These are phyloP conservation scores for Ceratocystis lukuohia DNA, from an alignment of 2,329 filamentous ascomycete species.

Conservation along the genomic window DNA sequence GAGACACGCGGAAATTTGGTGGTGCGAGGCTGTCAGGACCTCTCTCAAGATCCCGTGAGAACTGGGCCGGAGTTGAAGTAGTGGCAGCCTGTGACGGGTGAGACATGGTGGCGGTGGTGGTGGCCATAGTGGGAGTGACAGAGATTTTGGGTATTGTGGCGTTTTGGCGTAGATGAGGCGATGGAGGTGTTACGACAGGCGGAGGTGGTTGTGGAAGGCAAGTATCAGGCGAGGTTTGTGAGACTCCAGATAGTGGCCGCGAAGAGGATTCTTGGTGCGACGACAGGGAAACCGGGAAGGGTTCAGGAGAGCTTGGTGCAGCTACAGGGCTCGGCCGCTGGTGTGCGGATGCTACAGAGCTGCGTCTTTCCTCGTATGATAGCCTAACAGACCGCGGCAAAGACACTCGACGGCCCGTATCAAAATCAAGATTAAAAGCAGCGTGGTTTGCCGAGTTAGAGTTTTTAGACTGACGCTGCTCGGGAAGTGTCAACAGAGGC, in stretches of 20 bases:
- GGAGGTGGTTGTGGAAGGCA: background rate
- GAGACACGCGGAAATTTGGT: slow-evolving; percentile 32
- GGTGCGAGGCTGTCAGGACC: slow-evolving; percentile 33
- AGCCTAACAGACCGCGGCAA: slow-evolving; percentile 41
- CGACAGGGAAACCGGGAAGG: background rate
- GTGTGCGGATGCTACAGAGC: background rate
- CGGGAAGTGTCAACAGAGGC: slow-evolving; percentile 38
- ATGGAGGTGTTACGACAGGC: slow-evolving; percentile 14
- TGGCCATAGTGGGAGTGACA: slow-evolving; percentile 26
- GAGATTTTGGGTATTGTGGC: slow-evolving; percentile 40
- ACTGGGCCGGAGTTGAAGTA: slow-evolving; percentile 25
- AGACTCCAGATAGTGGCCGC: background rate
- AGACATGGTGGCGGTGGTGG: slow-evolving; percentile 25
- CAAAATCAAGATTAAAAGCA: slow-evolving; percentile 39
- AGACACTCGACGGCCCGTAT: slow-evolving; percentile 36
- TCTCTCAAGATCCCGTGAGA: slow-evolving; percentile 41
- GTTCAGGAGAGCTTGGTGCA: background rate
- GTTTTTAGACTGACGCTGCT: slow-evolving; percentile 36
- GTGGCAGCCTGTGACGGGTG: slow-evolving; percentile 19
- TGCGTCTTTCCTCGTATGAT: slow-evolving; percentile 38
- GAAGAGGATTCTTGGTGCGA: background rate
- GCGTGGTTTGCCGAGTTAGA: slow-evolving; percentile 28
- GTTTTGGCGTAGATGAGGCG: slow-evolving; percentile 30
- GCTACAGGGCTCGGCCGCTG: background rate
- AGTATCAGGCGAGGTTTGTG: background rate